Base-by-base conservation (phyloP, 495 filamentous ascomycete genomes). In the Cryomyces antarcticus region DNA sequence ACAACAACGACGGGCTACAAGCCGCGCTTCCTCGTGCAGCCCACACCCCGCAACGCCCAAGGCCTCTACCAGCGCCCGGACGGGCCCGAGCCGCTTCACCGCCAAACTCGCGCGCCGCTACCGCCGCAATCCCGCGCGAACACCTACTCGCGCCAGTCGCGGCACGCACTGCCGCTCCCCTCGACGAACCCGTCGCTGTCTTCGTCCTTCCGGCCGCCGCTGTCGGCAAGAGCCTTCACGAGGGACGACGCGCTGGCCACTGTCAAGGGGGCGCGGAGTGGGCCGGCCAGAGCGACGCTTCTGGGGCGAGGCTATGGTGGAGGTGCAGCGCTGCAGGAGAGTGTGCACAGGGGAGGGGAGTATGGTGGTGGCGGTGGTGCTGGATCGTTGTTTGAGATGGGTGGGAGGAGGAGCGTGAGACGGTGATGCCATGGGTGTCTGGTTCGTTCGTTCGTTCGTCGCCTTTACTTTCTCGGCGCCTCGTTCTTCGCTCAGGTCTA, bases 61-160 rank as follows among this genome's bases (percentile, higher is more conserved):
- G 51, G 47, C 27, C 36, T 53, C 1, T 48, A 50, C 31, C 34
- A 37, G 24, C 42, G 44, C 11, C 51, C 48, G 27, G 48, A 50
- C 28, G 9, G 24, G 6, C 31, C 33, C 17, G 17, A 24, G 17
- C 17, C 17, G 17, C 17, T 34, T 36, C 28, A 39, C 3, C 33
- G 24, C 33, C 33, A 36, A 3, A 9, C 33, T 3, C 12, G 12
- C 33, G 9, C 9, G 12, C 33, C 7, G 12, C 7, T 7, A 12
- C 33, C 33, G 12, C 33, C 33, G 12, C 12, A 35, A 7, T 12
- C 7, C 7, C 33, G 33, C 33, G 33, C 12, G 7, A 24, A 1
- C 17, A 24, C 33, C 33, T 9, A 36, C 9, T 36, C 9, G 12
- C 12, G 12, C 12, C 12, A 36, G 33, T 36, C 9, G 33, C 33